phyloP scores from a whole-genome alignment of 2,329 filamentous ascomycete genomes.

The Ophiostoma triangulosporum region DNA sequence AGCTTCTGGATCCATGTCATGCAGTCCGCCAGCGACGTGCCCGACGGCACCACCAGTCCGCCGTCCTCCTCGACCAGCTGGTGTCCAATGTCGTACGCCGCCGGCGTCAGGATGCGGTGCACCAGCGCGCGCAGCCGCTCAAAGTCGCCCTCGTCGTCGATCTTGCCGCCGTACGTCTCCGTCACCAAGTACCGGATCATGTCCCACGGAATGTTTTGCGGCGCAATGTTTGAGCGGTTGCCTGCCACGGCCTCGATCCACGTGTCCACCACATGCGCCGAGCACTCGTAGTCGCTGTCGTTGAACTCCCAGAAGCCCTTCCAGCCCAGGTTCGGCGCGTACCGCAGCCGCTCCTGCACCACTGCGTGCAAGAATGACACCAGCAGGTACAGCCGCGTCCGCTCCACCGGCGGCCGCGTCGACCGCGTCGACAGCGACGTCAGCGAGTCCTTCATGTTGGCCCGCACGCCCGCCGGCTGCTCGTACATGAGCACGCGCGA shows the following conservation, averaged over 20 bases:
- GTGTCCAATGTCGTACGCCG: conserved; percentile 86
- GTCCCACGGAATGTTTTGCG: conserved; percentile 89
- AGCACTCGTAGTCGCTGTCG: conserved; percentile 98
- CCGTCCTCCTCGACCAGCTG: conserved; percentile 53
- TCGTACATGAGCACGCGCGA: conserved; percentile 95
- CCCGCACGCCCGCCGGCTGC: conserved; percentile 88
- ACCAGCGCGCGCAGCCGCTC: conserved; percentile 60
- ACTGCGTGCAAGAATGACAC: conserved; percentile 93
- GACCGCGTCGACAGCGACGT: conserved; percentile 65
- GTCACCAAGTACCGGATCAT: conserved; percentile 83
- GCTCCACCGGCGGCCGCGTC: conserved; percentile 75
- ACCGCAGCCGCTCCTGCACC: conserved; percentile 84
- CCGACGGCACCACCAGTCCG: conserved; percentile 60
- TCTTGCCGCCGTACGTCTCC: conserved; percentile 96
- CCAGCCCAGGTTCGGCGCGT: conserved; percentile 89
- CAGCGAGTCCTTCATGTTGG: conserved; percentile 98
- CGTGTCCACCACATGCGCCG: conserved; percentile 84
- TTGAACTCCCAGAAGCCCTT: conserved; percentile 99
- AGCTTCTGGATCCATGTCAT: conserved; percentile 81
- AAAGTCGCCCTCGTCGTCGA: conserved; percentile 84
- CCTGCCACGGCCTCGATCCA: conserved; percentile 79
- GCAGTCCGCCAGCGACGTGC: conserved; percentile 76
- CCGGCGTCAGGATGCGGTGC: conserved; percentile 62
- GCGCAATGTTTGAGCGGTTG: conserved; percentile 83
- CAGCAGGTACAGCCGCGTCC: conserved; percentile 76